A percentile compares a stretch with the other conserved stretches of the same genome.
These are phyloP conservation scores for Coprinopsis cinerea DNA, from an alignment of 768 basidiomycete genomes.

Conservation along the genomic window DNA sequence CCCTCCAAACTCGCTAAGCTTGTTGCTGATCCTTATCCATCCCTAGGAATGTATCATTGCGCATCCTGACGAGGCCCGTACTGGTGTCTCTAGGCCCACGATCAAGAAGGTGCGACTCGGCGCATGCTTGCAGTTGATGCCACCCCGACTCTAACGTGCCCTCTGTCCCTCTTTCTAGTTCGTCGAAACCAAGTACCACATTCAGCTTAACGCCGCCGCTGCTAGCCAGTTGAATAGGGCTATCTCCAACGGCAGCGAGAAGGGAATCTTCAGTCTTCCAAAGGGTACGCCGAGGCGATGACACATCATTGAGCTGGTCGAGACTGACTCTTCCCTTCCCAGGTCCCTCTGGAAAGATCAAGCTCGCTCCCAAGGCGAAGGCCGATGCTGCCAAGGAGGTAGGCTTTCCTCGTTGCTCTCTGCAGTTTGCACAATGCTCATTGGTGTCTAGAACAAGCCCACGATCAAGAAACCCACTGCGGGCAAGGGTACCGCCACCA, in stretches of 20 bases:
- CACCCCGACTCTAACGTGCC: constrained; percentile 4
- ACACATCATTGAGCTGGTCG: constrained; percentile 1
- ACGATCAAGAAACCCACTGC: constrained; percentile 31
- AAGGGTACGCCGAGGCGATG: constrained; percentile 31
- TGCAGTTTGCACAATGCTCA: constrained; percentile 7
- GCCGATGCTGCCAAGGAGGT: constrained; percentile 54
- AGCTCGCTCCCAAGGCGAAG: constrained; percentile 62
- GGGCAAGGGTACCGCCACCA: constrained; percentile 12
- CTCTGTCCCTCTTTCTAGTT: constrained; percentile 40
- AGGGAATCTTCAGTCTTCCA: constrained; percentile 43
- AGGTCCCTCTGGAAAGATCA: constrained; percentile 42
- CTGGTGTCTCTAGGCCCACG: constrained; percentile 72
- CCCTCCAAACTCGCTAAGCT: constrained; percentile 32
- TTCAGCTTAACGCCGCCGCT: constrained; percentile 69
- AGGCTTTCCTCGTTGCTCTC: constrained; percentile 6
- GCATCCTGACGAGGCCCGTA: constrained; percentile 62
- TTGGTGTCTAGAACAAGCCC: constrained; percentile 36
- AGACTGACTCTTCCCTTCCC: constrained; percentile 5
- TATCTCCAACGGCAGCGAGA: constrained; percentile 52
- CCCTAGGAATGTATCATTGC: constrained; percentile 64
- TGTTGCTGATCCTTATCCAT: constrained; percentile 14
- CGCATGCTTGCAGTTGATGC: too few species aligned
- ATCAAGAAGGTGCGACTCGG: constrained; percentile 65
- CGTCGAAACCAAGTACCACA: constrained; percentile 76
- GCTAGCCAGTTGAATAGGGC: constrained; percentile 76